Percentiles rank a stretch among this genome's conserved stretches.
phyloP scores from a whole-genome alignment of 2,329 filamentous ascomycete genomes.

The Escovopsis weberi region DNA sequence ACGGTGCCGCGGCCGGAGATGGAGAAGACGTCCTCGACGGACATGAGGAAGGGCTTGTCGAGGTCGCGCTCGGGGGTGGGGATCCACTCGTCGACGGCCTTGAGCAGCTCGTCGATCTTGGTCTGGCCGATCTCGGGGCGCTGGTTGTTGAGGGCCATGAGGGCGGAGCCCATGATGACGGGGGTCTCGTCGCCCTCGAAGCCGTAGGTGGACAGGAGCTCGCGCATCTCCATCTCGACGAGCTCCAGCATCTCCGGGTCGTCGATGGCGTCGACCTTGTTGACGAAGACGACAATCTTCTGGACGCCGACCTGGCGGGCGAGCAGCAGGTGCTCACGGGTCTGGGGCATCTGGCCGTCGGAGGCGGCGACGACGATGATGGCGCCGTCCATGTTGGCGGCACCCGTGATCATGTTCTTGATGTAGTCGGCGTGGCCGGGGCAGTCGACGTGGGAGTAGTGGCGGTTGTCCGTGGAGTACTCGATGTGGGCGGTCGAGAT shows the following conservation, averaged over 20 bases:
- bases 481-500: constrained; percentile 98
- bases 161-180: constrained; percentile 90
- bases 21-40: constrained; percentile 85
- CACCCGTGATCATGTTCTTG: constrained; percentile 99
- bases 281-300: constrained; percentile 97
- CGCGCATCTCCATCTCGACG: constrained; percentile 99
- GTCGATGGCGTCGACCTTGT: constrained; percentile 96
- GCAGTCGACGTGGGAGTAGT: constrained; percentile 99
- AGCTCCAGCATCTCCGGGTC: constrained; percentile 99
- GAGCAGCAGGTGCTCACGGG: constrained; percentile 91
- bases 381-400: constrained; percentile 97
- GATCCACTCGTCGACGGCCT: constrained; percentile 89
- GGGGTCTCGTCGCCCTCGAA: constrained; percentile 98
- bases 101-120: constrained; percentile 85
- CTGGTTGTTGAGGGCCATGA: constrained; percentile 82
- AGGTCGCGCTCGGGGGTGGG: constrained; percentile 86
- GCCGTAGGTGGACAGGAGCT: constrained; percentile 80
- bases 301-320: constrained; percentile 97
- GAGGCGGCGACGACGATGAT: constrained; percentile 98
- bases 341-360: constrained; percentile 99
- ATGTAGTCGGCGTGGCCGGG: constrained; percentile 99
- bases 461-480: constrained; percentile 83
- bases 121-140: constrained; percentile 70
- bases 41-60: constrained; percentile 99
- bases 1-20: constrained; percentile 92